Conservation (phyloP, 305 asterid species). For the Fraxinus platypoda region DNA sequence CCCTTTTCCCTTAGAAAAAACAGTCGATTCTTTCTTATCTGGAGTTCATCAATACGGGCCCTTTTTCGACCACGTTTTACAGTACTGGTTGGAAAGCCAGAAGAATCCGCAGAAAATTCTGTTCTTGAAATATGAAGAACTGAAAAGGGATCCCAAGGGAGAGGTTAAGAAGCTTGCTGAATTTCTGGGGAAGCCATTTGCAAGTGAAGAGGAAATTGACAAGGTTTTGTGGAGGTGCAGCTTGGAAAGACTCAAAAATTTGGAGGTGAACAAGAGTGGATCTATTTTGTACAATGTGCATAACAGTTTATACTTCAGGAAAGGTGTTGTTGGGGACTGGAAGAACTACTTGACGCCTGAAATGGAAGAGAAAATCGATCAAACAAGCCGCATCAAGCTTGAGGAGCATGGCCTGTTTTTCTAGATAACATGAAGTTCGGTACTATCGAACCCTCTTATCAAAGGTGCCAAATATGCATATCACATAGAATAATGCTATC, state of each 20-base stretch:
- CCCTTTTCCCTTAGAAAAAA: constrained; percentile 42
- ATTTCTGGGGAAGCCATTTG: constrained; percentile 45
- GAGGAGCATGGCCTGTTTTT: constrained; percentile 27
- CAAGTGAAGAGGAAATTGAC: constrained; percentile 28
- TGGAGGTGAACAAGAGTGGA: constrained; percentile 51
- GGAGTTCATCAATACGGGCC: constrained; percentile 48
- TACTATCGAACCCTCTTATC: neutral
- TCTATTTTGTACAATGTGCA: constrained; percentile 34
- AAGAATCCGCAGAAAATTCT: constrained; percentile 43
- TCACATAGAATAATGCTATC: too few relatives aligned
- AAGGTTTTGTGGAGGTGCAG: constrained; percentile 46
- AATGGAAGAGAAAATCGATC: constrained; percentile 26
- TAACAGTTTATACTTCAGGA: constrained; percentile 41
- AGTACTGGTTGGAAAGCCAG: constrained; percentile 43
- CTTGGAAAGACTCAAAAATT: constrained; percentile 42
- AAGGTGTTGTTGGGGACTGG: constrained; percentile 61
- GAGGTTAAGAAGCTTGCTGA: constrained; percentile 37
- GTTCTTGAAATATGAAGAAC: constrained; percentile 49
- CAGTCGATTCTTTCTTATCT: constrained; percentile 43
- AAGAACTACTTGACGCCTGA: constrained; percentile 41
- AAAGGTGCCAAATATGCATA: neutral
- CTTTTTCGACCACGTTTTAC: constrained; percentile 42
- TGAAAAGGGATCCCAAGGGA: constrained; percentile 33
- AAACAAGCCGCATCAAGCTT: constrained; percentile 19
- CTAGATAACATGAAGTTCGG: too few relatives aligned